phyloP scores from a whole-genome alignment of 495 filamentous ascomycete genomes.

The Echria macrotheca region DNA sequence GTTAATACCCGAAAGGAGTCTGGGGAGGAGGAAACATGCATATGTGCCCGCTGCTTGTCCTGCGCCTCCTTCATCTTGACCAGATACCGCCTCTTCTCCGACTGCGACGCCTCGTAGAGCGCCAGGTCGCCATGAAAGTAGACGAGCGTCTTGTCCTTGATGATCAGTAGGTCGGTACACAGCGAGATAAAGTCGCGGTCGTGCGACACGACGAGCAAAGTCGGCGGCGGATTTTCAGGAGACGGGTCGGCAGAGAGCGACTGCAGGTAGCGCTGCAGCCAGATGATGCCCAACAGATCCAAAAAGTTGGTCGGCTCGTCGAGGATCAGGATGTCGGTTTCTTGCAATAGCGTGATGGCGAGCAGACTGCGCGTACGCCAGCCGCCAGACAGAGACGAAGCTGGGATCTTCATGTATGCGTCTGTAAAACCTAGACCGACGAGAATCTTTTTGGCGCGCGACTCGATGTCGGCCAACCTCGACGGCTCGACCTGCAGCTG shows the following conservation, averaged over 20 bases:
- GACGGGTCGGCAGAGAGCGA: slow-evolving; percentile 36
- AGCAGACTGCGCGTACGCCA: slow-evolving; percentile 72
- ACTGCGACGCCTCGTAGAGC: slow-evolving; percentile 60
- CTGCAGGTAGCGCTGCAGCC: slow-evolving; percentile 67
- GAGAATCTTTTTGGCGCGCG: slow-evolving; percentile 58
- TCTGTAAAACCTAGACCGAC: slow-evolving; percentile 68
- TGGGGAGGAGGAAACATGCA: too few relatives aligned
- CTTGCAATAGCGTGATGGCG: slow-evolving; percentile 59
- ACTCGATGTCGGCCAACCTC: slow-evolving; percentile 48
- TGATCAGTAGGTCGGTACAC: slow-evolving; percentile 69
- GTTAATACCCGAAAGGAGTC: too few relatives aligned
- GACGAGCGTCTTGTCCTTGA: slow-evolving; percentile 59
- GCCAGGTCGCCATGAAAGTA: slow-evolving; percentile 68
- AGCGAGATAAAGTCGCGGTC: slow-evolving; percentile 70
- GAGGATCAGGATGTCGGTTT: slow-evolving; percentile 73
- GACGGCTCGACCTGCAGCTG: slow-evolving; percentile 53
- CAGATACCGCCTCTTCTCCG: slow-evolving; percentile 58
- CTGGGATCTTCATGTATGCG: slow-evolving; percentile 47
- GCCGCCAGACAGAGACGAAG: slow-evolving; percentile 65
- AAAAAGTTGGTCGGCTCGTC: slow-evolving; percentile 87
- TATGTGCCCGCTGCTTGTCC: slow-evolving; percentile 69
- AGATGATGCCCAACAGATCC: slow-evolving; percentile 75
- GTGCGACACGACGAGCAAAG: slow-evolving; percentile 71
- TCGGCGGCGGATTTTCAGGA: slow-evolving; percentile 31
- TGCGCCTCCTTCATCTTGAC: slow-evolving; percentile 73